Evolutionary conservation across 805 yeast genomes (phyloP).

Genomic region (Alloascoidea africana): DNA sequence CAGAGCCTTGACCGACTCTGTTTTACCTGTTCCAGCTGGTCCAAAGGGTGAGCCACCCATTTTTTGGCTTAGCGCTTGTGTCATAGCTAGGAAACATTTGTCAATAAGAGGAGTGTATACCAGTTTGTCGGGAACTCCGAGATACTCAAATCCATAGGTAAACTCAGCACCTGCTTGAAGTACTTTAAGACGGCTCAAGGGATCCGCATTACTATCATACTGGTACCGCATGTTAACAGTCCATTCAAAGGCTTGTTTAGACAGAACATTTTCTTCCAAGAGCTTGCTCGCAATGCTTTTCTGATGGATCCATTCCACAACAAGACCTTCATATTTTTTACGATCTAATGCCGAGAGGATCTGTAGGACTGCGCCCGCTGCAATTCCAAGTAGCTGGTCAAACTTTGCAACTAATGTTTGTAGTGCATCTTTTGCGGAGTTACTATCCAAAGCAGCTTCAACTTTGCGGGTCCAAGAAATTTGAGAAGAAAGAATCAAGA

Average conservation of each 20-base stretch:
- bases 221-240: conserved; percentile 35
- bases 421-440: neutral
- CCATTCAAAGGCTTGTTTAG: conserved; percentile 27
- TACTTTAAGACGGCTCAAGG: conserved; percentile 24
- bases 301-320: conserved; percentile 55
- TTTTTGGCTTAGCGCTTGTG: conserved; percentile 56
- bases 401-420: conserved; percentile 2
- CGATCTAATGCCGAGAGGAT: conserved; percentile 18
- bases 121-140: conserved; percentile 58
- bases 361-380: conserved; percentile 19
- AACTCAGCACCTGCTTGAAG: conserved; percentile 36
- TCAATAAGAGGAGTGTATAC: conserved; percentile 66
- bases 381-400: conserved; percentile 8
- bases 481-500: conserved; percentile 36
- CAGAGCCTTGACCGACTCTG: conserved; percentile 77
- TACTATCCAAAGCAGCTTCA: conserved; percentile 16
- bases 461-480: conserved; percentile 34
- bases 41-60: conserved; percentile 90
- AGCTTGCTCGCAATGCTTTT: conserved; percentile 21
- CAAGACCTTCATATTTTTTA: conserved; percentile 38
- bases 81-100: conserved; percentile 48
- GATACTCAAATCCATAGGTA: conserved; percentile 67
- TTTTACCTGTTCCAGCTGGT: conserved; percentile 96
- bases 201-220: conserved; percentile 16
- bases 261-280: conserved; percentile 5